phyloP scores from a whole-genome alignment of 2,329 filamentous ascomycete genomes.

The Colletotrichum salicis region DNA sequence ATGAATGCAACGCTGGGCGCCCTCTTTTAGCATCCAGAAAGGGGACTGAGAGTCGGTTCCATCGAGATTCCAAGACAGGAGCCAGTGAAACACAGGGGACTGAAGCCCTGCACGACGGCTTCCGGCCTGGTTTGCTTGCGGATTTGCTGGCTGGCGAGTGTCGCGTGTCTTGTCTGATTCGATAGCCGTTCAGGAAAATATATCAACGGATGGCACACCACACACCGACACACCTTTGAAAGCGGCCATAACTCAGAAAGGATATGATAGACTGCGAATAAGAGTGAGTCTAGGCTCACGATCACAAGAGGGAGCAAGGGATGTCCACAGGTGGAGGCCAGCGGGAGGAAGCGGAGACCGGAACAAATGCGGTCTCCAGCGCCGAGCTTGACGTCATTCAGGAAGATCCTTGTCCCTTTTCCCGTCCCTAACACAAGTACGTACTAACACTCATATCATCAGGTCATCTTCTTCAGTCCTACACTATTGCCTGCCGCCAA shows the following conservation, averaged over 20 bases:
- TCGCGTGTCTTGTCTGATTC: constrained; percentile 12
- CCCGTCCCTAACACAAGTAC: not conserved
- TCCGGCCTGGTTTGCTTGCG: not conserved
- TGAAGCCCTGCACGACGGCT: constrained; percentile 1
- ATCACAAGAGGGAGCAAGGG: not conserved
- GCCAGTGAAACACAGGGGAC: constrained; percentile 1
- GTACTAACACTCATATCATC: not conserved
- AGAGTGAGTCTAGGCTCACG: not conserved
- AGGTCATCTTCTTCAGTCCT: no score
- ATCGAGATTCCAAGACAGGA: constrained; percentile 21
- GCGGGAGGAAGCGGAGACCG: not conserved
- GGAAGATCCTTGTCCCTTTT: not conserved
- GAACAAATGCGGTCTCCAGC: constrained; percentile 16
- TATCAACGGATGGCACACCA: not conserved
- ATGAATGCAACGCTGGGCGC: constrained; percentile 10
- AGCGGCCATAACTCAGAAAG: not conserved
- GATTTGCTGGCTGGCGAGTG: not conserved
- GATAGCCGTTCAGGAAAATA: not conserved
- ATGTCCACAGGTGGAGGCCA: not conserved
- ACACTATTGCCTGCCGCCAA: no score
- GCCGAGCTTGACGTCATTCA: constrained; percentile 26
- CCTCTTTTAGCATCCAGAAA: not conserved
- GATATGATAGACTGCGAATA: not conserved
- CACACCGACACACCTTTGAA: constrained; percentile 12
- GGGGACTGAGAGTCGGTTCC: constrained; percentile 2